phyloP scores from a whole-genome alignment of 768 basidiomycete species.

The Heimioporus sp. region DNA sequence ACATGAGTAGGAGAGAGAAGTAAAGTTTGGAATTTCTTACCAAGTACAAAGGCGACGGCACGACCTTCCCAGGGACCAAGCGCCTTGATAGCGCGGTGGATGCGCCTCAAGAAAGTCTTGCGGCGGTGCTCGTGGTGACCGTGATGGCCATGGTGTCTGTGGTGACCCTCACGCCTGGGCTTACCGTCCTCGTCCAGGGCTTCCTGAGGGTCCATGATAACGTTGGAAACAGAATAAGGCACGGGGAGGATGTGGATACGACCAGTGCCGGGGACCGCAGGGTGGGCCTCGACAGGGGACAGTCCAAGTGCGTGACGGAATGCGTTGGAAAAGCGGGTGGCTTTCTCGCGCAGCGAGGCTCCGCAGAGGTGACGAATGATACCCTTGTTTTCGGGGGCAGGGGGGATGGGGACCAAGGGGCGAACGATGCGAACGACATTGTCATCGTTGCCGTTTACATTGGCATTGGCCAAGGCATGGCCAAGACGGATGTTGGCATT shows the following conservation, averaged over 20 bases:
- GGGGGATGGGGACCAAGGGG: slow-evolving; percentile 7
- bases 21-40: slow-evolving; percentile 35
- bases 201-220: slow-evolving; percentile 1
- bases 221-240: neutral
- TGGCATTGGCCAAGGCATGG: slow-evolving; percentile 33
- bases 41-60: slow-evolving; percentile 79
- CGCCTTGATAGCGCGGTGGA: slow-evolving; percentile 62
- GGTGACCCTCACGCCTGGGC: neutral
- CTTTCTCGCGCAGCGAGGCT: slow-evolving; percentile 45
- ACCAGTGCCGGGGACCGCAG: slow-evolving; percentile 7
- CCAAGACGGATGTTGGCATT: slow-evolving; percentile 39
- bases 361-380: slow-evolving; percentile 30
- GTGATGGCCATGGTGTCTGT: slow-evolving; percentile 6
- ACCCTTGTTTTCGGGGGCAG: slow-evolving; percentile 10
- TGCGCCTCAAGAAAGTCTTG: slow-evolving; percentile 53
- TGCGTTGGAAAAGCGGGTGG: slow-evolving; percentile 48
- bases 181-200: slow-evolving; percentile 11
- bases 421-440: slow-evolving; percentile 21
- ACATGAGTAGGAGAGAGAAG: neutral
- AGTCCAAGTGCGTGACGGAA: slow-evolving; percentile 58
- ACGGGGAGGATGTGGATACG: slow-evolving; percentile 32
- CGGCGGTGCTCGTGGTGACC: slow-evolving; percentile 19
- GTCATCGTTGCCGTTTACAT: slow-evolving; percentile 27
- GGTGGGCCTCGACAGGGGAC: slow-evolving; percentile 39
- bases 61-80: slow-evolving; percentile 84